A percentile compares a stretch with the other conserved stretches of the same genome.
These are phyloP conservation scores for Pulveroboletus sp. DNA, from an alignment of 768 basidiomycete species.

Conservation along the genomic window DNA sequence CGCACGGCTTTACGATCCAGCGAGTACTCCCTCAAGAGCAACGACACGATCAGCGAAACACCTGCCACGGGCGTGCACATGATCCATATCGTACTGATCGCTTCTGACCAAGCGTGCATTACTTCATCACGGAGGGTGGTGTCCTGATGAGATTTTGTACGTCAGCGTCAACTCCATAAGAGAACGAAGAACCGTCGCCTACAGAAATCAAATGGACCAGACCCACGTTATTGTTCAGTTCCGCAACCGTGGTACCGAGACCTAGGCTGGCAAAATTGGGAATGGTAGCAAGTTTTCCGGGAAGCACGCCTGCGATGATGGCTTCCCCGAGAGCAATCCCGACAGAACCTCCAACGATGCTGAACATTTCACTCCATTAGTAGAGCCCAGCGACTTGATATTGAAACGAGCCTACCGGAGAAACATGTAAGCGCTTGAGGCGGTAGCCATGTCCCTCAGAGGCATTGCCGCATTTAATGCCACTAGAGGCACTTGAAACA, in stretches of 20 bases:
- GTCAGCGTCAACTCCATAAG: neutral
- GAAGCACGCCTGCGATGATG: conserved; percentile 56
- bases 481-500: conserved; percentile 68
- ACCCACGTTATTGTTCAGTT: conserved; percentile 45
- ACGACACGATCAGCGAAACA: conserved; percentile 44
- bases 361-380: conserved; percentile 23
- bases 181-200: neutral
- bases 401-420: conserved; percentile 43
- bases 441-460: conserved; percentile 80
- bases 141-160: conserved; percentile 36
- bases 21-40: conserved; percentile 60
- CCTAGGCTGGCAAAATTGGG: conserved; percentile 27
- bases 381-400: neutral
- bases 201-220: conserved; percentile 35
- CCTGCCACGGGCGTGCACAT: conserved; percentile 57
- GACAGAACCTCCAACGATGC: conserved; percentile 71
- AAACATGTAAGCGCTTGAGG: conserved; percentile 66
- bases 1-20: conserved; percentile 50
- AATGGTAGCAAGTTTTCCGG: conserved; percentile 31
- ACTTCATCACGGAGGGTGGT: conserved; percentile 44
- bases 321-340: conserved; percentile 72
- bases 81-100: conserved; percentile 63
- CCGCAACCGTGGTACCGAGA: conserved; percentile 38
- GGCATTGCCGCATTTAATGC: conserved; percentile 87
- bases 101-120: conserved; percentile 60